These are phyloP conservation scores for Ogataea kodamae DNA, from an alignment of 805 yeast species.

Conservation along the genomic window DNA sequence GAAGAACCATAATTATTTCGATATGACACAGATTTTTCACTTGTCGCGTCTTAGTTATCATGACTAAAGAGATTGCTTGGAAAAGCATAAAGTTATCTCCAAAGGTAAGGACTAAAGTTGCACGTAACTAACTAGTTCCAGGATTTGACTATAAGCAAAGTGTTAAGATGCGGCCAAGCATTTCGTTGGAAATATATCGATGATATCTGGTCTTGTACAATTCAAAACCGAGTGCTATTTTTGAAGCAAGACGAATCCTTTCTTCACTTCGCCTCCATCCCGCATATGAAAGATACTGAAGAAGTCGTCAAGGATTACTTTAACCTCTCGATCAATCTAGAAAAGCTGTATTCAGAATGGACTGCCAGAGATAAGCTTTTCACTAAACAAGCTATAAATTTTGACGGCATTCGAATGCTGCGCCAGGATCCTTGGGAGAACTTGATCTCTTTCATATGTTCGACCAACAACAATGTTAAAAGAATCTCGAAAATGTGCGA, in stretches of 20 bases:
- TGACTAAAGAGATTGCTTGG: constrained; percentile 30
- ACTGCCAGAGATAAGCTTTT: constrained; percentile 48
- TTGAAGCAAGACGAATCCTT: constrained; percentile 52
- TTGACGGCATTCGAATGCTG: constrained; percentile 76
- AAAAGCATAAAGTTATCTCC: constrained; percentile 23
- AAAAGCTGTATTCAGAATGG: constrained; percentile 62
- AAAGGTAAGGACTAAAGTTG: constrained; percentile 17
- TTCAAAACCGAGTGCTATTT: constrained; percentile 57
- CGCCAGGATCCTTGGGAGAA: constrained; percentile 98
- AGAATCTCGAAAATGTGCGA: constrained; percentile 93
- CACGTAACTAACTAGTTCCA: constrained; percentile 8
- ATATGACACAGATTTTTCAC: constrained; percentile 7
- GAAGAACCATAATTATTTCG: constrained; percentile 42
- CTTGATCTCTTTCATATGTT: constrained; percentile 83
- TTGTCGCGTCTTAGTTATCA: constrained; percentile 11
- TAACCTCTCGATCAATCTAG: constrained; percentile 55
- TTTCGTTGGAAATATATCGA: constrained; percentile 70
- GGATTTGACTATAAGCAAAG: constrained; percentile 61
- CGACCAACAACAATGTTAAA: constrained; percentile 93
- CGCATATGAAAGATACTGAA: constrained; percentile 35
- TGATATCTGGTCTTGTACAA: constrained; percentile 63
- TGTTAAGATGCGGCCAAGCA: constrained; percentile 81
- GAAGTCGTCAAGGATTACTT: constrained; percentile 63
- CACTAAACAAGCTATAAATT: constrained; percentile 33
- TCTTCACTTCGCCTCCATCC: constrained; percentile 51